Conservation (phyloP, 306 rosid genomes). For the Rosa multiflora region DNA sequence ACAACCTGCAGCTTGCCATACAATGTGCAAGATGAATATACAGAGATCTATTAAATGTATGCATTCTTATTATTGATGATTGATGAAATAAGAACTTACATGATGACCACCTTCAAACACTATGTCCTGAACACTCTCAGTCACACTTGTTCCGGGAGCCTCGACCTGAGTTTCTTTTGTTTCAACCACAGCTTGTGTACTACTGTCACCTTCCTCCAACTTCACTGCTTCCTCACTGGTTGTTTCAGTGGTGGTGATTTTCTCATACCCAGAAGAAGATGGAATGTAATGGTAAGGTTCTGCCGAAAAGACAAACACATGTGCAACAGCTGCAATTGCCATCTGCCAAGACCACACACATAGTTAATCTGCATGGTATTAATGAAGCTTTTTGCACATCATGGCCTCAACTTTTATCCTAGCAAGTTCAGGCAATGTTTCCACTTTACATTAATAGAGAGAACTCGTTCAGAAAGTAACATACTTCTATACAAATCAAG, state of each 20-base stretch:
- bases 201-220: slow-evolving; percentile 42
- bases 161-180: slow-evolving; percentile 49
- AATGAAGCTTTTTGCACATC: neutral
- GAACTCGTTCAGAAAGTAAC: slow-evolving; percentile 16
- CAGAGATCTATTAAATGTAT: too few relatives aligned
- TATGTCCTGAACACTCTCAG: slow-evolving; percentile 82
- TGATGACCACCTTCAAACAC: slow-evolving; percentile 78
- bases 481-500: slow-evolving; percentile 85
- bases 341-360: slow-evolving; percentile 53
- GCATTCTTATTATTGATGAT: neutral
- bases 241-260: slow-evolving; percentile 42
- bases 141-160: slow-evolving; percentile 78
- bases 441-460: neutral
- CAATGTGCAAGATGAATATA: neutral
- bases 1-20: slow-evolving; percentile 53
- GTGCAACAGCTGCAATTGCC: slow-evolving; percentile 94
- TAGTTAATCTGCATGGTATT: slow-evolving; percentile 16
- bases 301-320: slow-evolving; percentile 64
- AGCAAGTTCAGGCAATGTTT: neutral
- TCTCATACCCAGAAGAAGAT: slow-evolving; percentile 26
- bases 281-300: slow-evolving; percentile 57
- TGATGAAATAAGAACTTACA: slow-evolving; percentile 43
- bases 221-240: slow-evolving; percentile 32
- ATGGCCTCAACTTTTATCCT: neutral
- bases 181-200: slow-evolving; percentile 40